These are phyloP conservation scores for Ogataea polymorpha DNA, from an alignment of 805 yeast species.

Conservation along the genomic window DNA sequence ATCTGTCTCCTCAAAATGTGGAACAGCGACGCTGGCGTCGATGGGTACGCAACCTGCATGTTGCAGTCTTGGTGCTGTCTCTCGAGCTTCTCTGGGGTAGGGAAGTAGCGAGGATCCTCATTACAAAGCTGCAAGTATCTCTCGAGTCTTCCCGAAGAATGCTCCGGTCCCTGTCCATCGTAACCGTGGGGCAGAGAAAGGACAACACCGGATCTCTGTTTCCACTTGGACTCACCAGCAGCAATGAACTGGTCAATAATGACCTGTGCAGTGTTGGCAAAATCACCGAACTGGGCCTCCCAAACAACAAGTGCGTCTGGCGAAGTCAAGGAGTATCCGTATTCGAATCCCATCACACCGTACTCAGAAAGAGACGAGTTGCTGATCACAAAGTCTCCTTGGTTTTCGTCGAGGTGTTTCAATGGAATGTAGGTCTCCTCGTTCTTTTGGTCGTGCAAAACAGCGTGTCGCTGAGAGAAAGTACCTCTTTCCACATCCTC, in stretches of 20 bases:
- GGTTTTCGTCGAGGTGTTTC: slow-evolving; percentile 71
- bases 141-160: slow-evolving; percentile 96
- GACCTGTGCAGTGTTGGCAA: slow-evolving; percentile 99
- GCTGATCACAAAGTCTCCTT: slow-evolving; percentile 82
- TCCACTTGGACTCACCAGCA: slow-evolving; percentile 98
- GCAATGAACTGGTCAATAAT: slow-evolving; percentile 95
- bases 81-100: slow-evolving; percentile 79
- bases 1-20: slow-evolving; percentile 97
- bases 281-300: slow-evolving; percentile 99
- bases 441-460: slow-evolving; percentile 89
- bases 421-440: slow-evolving; percentile 85
- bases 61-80: slow-evolving; percentile 99
- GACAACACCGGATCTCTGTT: slow-evolving; percentile 95
- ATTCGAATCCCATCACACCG: slow-evolving; percentile 99
- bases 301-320: slow-evolving; percentile 97
- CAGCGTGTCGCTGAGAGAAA: slow-evolving; percentile 98
- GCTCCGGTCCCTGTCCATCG: slow-evolving; percentile 99
- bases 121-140: slow-evolving; percentile 93
- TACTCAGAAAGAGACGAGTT: slow-evolving; percentile 97
- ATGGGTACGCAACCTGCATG: slow-evolving; percentile 97
- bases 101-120: slow-evolving; percentile 95
- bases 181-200: slow-evolving; percentile 97
- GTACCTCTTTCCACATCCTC: slow-evolving; percentile 99
- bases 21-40: slow-evolving; percentile 96
- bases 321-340: slow-evolving; percentile 95